Evolutionary conservation across 208 protist species (phyloP).

Genomic region (Trichomonas vaginalis): DNA sequence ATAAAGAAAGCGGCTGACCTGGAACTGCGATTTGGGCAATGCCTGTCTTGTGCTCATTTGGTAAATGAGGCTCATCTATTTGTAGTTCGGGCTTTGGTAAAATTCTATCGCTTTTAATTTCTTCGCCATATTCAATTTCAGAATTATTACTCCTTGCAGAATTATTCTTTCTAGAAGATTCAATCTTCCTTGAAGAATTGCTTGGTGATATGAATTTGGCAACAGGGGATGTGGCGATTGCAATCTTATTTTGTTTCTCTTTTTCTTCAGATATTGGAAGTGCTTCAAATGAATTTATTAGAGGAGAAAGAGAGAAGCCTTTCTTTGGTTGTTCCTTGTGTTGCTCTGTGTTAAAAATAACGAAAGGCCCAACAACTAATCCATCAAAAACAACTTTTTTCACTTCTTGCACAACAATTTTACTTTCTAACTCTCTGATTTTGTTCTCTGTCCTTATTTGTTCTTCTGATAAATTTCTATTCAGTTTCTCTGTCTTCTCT

Average conservation of each 20-base stretch:
- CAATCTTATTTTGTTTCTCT: background rate
- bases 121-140: background rate
- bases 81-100: background rate
- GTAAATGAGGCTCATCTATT: background rate
- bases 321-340: background rate
- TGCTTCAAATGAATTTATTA: background rate
- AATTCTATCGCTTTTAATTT: too few species aligned
- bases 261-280: background rate
- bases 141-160: background rate
- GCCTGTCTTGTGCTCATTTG: background rate
- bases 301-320: background rate
- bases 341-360: background rate
- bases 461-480: background rate
- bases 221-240: background rate
- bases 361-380: background rate
- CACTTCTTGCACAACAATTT: background rate
- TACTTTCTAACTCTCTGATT: background rate
- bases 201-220: background rate
- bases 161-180: background rate
- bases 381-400: background rate
- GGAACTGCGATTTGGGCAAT: background rate
- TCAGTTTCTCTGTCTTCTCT: background rate
- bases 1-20: background rate
- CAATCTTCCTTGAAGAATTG: background rate
- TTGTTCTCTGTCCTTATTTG: background rate